phyloP scores from a whole-genome alignment of 2,329 filamentous ascomycete genomes.

The Emmonsia crescens region DNA sequence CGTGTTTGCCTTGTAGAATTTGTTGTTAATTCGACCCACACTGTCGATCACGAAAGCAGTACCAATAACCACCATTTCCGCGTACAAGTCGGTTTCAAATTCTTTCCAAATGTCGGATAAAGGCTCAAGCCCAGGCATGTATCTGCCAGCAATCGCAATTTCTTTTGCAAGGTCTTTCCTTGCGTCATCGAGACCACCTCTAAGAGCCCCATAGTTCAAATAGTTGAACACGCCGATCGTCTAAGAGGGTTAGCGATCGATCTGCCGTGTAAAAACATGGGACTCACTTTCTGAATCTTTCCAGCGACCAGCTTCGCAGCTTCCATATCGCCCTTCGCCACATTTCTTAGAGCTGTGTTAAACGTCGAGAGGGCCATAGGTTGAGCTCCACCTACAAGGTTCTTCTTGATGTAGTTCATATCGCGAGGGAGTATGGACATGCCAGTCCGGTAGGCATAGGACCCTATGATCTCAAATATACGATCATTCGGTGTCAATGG shows the following conservation, averaged over 20 bases:
- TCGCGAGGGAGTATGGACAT: background rate
- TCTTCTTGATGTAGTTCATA: conserved; percentile 1
- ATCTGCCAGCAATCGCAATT: background rate
- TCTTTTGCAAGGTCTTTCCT: background rate
- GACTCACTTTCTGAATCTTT: background rate
- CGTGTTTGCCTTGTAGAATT: background rate
- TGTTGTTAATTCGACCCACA: background rate
- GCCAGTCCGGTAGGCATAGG: background rate
- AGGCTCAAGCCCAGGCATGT: background rate
- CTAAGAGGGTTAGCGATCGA: background rate
- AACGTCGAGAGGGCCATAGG: background rate
- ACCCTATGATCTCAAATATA: conserved; percentile 1
- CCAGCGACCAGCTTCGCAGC: background rate
- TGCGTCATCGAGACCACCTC: background rate
- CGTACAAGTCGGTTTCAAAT: background rate
- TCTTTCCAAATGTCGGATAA: background rate
- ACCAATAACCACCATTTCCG: background rate
- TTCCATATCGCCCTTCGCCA: background rate
- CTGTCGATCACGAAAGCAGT: background rate
- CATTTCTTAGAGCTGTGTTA: background rate
- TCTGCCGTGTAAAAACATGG: background rate
- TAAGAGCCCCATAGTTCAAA: background rate
- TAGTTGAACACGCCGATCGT: background rate
- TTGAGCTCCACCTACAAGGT: background rate
- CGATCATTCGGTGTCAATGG: background rate